Percentiles rank a stretch among this genome's conserved stretches.
These are phyloP conservation scores for Sporothrix brunneoviolacea DNA, from an alignment of 2,329 filamentous ascomycete species.

Conservation along the genomic window DNA sequence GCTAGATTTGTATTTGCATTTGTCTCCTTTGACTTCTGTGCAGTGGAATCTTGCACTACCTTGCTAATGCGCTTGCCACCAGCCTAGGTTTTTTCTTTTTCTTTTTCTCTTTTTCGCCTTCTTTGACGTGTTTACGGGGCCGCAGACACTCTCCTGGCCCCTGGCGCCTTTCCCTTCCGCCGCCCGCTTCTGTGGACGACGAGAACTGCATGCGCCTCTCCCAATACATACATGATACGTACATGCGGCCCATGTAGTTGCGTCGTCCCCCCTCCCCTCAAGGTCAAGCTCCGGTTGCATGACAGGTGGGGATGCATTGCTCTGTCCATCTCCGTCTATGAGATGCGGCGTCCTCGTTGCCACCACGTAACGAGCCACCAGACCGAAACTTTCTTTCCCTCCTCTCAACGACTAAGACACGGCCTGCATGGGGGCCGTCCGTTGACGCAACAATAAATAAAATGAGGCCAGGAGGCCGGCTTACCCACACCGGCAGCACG, in stretches of 20 bases:
- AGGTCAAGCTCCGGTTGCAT: constrained; percentile 29
- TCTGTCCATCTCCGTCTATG: too few relatives aligned
- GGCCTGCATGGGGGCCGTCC: too few relatives aligned
- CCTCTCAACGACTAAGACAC: too few relatives aligned
- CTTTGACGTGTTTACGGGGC: too few relatives aligned
- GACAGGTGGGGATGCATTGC: constrained; percentile 31
- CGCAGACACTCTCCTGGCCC: too few relatives aligned
- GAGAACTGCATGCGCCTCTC: constrained; percentile 3
- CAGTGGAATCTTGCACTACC: neutral
- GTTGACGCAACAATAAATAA: too few relatives aligned
- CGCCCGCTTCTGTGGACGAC: neutral
- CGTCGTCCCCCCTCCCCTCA: constrained; percentile 23
- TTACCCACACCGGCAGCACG: too few relatives aligned
- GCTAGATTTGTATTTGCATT: neutral
- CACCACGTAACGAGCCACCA: too few relatives aligned
- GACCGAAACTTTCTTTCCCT: too few relatives aligned
- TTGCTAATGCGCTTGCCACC: constrained; percentile 7
- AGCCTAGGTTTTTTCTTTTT: neutral
- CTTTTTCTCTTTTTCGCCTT: too few relatives aligned
- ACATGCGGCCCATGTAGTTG: neutral
- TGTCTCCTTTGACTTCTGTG: neutral
- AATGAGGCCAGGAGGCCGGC: too few relatives aligned
- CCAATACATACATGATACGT: constrained; percentile 5
- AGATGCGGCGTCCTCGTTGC: too few relatives aligned
- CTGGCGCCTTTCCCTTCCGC: neutral